Conservation (phyloP, 441 rosid genomes). For the Arabidopsis lyrata region DNA sequence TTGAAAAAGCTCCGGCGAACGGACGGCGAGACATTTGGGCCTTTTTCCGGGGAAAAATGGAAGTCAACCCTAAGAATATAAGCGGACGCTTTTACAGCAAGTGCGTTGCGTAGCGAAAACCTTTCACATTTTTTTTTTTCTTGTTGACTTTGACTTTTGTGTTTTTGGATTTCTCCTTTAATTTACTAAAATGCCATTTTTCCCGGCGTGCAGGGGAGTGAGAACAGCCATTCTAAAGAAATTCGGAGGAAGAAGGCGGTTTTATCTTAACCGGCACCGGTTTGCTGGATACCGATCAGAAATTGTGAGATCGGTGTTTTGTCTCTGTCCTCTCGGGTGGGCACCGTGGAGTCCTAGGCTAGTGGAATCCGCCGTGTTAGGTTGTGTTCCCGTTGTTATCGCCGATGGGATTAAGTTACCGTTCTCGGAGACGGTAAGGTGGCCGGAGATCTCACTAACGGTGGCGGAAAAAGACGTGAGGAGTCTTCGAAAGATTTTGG, state of each 20-base stretch:
- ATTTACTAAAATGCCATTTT: conserved; percentile 29
- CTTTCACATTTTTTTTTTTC: neutral
- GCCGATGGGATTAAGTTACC: conserved; percentile 89
- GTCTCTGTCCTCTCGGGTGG: conserved; percentile 95
- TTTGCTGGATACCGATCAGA: conserved; percentile 87
- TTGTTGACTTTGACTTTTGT: conserved; percentile 14
- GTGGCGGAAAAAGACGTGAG: conserved; percentile 85
- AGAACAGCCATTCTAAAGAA: conserved; percentile 85
- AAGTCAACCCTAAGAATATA: conserved; percentile 90
- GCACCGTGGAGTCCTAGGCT: conserved; percentile 99
- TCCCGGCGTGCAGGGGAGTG: conserved; percentile 61
- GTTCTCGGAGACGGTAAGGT: conserved; percentile 64
- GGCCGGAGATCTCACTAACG: conserved; percentile 80
- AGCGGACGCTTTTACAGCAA: conserved; percentile 93
- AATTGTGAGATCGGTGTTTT: conserved; percentile 78
- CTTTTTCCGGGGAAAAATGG: conserved; percentile 94
- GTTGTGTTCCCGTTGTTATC: conserved; percentile 89
- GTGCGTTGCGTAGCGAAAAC: conserved; percentile 46
- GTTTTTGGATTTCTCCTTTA: no score
- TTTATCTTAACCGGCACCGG: conserved; percentile 74
- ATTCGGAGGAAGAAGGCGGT: conserved; percentile 71
- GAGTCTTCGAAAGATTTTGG: conserved; percentile 61
- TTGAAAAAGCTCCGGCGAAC: conserved; percentile 50
- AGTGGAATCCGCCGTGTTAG: conserved; percentile 83
- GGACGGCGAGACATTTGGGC: conserved; percentile 78